Percentiles rank a stretch among this genome's conserved stretches.
phyloP scores from a whole-genome alignment of 2,329 filamentous ascomycete genomes.

The Fusarium lateritium region DNA sequence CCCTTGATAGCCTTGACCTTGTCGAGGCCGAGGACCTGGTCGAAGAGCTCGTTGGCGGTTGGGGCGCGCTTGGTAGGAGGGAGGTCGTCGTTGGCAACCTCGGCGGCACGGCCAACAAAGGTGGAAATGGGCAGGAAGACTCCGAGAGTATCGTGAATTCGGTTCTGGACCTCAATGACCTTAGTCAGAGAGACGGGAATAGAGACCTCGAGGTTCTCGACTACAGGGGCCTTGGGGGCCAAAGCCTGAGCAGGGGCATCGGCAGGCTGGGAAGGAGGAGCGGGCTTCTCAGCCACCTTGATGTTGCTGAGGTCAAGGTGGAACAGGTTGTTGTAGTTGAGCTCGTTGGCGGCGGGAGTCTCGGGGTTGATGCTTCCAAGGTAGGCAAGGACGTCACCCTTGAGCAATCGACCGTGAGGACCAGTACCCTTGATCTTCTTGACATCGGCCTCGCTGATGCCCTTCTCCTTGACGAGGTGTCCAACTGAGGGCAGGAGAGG shows the following conservation, averaged over 20 bases:
- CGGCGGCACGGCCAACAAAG: slow-evolving; percentile 87
- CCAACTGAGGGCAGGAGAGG: slow-evolving; percentile 87
- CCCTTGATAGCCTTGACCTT: slow-evolving; percentile 62
- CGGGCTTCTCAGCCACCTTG: slow-evolving; percentile 77
- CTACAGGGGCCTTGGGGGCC: slow-evolving; percentile 59
- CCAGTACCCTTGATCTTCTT: slow-evolving; percentile 89
- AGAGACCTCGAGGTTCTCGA: slow-evolving; percentile 72
- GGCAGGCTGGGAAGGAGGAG: slow-evolving; percentile 49
- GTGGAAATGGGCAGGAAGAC: slow-evolving; percentile 87
- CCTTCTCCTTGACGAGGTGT: slow-evolving; percentile 84
- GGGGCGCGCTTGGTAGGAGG: slow-evolving; percentile 75
- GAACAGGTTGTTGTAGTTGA: slow-evolving; percentile 79
- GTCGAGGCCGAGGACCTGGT: slow-evolving; percentile 84
- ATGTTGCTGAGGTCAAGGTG: slow-evolving; percentile 97
- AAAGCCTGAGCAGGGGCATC: slow-evolving; percentile 56
- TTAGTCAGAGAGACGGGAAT: slow-evolving; percentile 84
- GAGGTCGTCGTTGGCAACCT: slow-evolving; percentile 89
- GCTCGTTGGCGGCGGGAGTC: slow-evolving; percentile 79
- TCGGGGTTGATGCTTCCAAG: slow-evolving; percentile 82
- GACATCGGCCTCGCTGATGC: slow-evolving; percentile 81
- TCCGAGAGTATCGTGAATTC: slow-evolving; percentile 82
- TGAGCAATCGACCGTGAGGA: slow-evolving; percentile 88
- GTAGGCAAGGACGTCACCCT: slow-evolving; percentile 95
- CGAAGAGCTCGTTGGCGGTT: slow-evolving; percentile 87
- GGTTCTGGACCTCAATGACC: slow-evolving; percentile 85